phyloP scores from a whole-genome alignment of 805 yeast genomes.

The Naumovozyma dairenensis region DNA sequence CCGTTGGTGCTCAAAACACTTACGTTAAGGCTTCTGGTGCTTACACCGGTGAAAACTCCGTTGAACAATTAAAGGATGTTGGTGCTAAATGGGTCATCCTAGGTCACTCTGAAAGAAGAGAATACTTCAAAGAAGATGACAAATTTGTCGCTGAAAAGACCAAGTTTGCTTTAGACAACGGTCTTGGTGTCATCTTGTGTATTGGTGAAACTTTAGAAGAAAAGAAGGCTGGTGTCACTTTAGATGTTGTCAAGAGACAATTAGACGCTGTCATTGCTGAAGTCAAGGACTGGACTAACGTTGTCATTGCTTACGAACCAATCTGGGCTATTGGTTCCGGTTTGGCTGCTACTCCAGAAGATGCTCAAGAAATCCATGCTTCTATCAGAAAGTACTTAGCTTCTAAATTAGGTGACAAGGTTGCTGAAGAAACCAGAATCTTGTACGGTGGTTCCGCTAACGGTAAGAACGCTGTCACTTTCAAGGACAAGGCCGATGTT shows the following conservation, averaged over 20 bases:
- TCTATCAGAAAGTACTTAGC: constrained; percentile 77
- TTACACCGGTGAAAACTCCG: constrained; percentile 94
- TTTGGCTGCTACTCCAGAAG: constrained; percentile 95
- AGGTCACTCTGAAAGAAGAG: constrained; percentile 99
- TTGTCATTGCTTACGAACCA: constrained; percentile 97
- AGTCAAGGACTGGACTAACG: constrained; percentile 78
- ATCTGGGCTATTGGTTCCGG: constrained; percentile 99
- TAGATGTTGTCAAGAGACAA: constrained; percentile 82
- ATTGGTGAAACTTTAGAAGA: constrained; percentile 96
- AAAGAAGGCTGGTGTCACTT: constrained; percentile 80
- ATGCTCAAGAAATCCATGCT: constrained; percentile 92
- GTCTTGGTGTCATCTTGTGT: constrained; percentile 87
- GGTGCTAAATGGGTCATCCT: constrained; percentile 91
- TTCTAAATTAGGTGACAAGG: constrained; percentile 64
- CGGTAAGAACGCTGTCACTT: constrained; percentile 82
- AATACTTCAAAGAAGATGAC: constrained; percentile 81
- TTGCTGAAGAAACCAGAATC: constrained; percentile 76
- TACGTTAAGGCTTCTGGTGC: constrained; percentile 89
- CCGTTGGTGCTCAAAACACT: constrained; percentile 86
- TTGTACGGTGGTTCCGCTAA: constrained; percentile 98
- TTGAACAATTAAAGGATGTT: constrained; percentile 77
- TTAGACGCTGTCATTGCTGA: constrained; percentile 76
- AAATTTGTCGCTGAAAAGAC: constrained; percentile 90
- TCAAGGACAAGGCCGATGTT: constrained; percentile 86
- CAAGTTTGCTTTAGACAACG: constrained; percentile 83